phyloP scores from a whole-genome alignment of 768 basidiomycete genomes.

The Cyclocybe cylindracea region DNA sequence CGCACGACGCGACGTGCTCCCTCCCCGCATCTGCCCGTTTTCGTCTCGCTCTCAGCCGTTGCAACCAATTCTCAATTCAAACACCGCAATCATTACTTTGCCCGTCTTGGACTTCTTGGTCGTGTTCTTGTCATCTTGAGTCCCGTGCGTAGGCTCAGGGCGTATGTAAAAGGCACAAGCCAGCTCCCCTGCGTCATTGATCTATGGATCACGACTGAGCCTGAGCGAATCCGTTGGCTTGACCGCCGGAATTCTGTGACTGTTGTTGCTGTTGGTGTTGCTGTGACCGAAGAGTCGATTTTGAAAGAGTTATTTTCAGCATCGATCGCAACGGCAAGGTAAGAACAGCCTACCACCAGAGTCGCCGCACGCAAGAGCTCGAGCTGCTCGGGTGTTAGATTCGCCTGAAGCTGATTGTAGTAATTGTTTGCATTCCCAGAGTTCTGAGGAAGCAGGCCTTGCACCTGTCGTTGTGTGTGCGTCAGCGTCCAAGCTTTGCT shows the following conservation, averaged over 20 bases:
- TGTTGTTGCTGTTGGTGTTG: conserved; percentile 19
- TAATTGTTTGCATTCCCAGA: conserved; percentile 14
- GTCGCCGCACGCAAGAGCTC: conserved; percentile 13
- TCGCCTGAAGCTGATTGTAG: conserved; percentile 21
- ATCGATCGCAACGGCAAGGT: not conserved
- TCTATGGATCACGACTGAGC: too few relatives aligned
- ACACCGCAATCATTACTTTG: too few relatives aligned
- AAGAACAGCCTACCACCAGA: conserved; percentile 9
- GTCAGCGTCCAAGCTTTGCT: too few relatives aligned
- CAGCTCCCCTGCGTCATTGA: too few relatives aligned
- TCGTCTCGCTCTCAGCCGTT: too few relatives aligned
- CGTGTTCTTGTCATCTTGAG: too few relatives aligned
- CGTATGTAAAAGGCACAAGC: too few relatives aligned
- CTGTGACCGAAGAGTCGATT: conserved; percentile 7
- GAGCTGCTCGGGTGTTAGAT: conserved; percentile 26
- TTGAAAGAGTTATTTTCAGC: not conserved
- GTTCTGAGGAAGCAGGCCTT: conserved; percentile 16
- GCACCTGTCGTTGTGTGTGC: conserved; percentile 8
- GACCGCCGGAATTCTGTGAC: conserved; percentile 11
- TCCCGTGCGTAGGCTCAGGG: too few relatives aligned
- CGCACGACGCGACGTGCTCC: too few relatives aligned
- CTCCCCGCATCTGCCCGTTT: too few relatives aligned
- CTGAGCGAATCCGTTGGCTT: not conserved
- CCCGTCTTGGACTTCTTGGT: too few relatives aligned
- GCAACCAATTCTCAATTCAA: too few relatives aligned